Evolutionary conservation across 169 alveolate genomes (phyloP), one percentile per base, ranked within the genome.

Genomic region (Theileria parva): DNA sequence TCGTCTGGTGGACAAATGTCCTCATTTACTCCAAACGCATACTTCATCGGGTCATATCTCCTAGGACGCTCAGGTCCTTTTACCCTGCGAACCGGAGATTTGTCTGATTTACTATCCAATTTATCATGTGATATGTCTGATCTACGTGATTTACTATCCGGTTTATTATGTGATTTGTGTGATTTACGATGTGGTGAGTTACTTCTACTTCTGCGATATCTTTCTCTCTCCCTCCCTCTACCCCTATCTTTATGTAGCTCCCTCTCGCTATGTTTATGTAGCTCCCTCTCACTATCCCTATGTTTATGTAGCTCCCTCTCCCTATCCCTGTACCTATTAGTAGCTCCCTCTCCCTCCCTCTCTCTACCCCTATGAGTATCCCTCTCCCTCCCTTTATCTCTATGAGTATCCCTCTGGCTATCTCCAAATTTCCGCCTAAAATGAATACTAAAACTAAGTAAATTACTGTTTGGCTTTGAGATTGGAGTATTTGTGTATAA

Each of bases 1-100:
- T 67, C 87, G 37, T 77, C 72, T 1, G 91, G 91, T 11, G 91
- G 91, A 59, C 63, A 39, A 63, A 85, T 85, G 59, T 85, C 91
- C 5, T 85, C 87, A 34, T 77, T 85, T 12, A 85, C 91, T 0
- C 85, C 91, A 59, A 85, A 85, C 0, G 91, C 91, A 48, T 85
- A 85, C 27, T 65, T 59, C 23, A 85, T 77, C 2, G 91, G 69
- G 71, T 85, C 78, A 25, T 61, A 17, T 32, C 55, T 81, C 44
- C 57, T 57, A 0, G 91, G 91, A 25, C 23, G 28, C 4, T 78
- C 74, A 1, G 91, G 91, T 19, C 87, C 86, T 9, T 57, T 72
- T n/a, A 13, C 2, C 9, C 9, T 67, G 48, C 48, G 48, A 37
- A 6, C 48, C 48, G 48, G 48, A 6, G 48, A 37, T 6, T 37